A percentile compares a stretch with the other conserved stretches of the same genome.
Evolutionary conservation across 768 basidiomycete species (phyloP).

Genomic region (Pisolithus sp.): DNA sequence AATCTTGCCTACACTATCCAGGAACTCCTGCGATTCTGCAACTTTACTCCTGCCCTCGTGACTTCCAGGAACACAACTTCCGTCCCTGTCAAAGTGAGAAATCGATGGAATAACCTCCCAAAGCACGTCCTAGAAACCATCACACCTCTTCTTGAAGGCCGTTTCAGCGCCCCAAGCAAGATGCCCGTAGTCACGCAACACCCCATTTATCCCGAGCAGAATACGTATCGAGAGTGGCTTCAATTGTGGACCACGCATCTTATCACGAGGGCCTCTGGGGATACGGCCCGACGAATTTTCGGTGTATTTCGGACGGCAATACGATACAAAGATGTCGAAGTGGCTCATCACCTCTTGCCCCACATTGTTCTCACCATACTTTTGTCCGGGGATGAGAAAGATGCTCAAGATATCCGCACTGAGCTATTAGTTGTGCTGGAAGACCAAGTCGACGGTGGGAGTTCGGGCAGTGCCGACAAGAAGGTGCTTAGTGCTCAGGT

Average conservation of each 20-base stretch:
- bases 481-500: conserved; percentile 93
- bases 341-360: conserved; percentile 87
- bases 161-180: conserved; percentile 49
- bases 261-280: conserved; percentile 56
- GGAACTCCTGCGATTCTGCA: conserved; percentile 81
- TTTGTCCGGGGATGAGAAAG: conserved; percentile 61
- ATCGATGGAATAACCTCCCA: conserved; percentile 73
- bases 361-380: conserved; percentile 86
- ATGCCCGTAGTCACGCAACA: conserved; percentile 37
- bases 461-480: conserved; percentile 64
- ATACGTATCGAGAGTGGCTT: conserved; percentile 96
- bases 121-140: conserved; percentile 83
- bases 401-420: conserved; percentile 55
- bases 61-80: conserved; percentile 42
- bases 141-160: conserved; percentile 71
- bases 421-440: conserved; percentile 80
- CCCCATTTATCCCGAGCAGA: conserved; percentile 71
- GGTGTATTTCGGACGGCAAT: conserved; percentile 71
- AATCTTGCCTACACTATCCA: conserved; percentile 89
- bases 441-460: conserved; percentile 71
- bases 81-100: conserved; percentile 59
- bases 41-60: conserved; percentile 75
- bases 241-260: conserved; percentile 83
- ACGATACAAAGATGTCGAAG: conserved; percentile 83
- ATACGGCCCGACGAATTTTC: conserved; percentile 64